Base-by-base conservation (phyloP, 768 basidiomycete species). In the Hygrocybe coccinea region DNA sequence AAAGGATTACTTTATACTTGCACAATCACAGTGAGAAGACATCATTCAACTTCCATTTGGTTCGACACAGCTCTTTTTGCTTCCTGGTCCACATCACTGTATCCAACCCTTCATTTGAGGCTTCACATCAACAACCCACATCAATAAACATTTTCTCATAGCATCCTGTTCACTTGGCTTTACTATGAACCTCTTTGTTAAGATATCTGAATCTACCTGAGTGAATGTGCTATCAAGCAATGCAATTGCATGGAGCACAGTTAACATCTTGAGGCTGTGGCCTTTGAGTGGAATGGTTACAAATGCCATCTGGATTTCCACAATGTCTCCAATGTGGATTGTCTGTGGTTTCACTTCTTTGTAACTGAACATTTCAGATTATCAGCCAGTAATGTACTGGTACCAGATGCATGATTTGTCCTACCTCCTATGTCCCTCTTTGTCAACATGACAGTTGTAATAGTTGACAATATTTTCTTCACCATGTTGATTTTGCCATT, bases 141-240 rank as follows among this genome's bases (percentile, higher is more conserved):
- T 12, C 24, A 17, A 21, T 19, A 17, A 12, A 21, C 24, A 5
- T 47, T 47, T 19, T 17, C 14, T 41, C 29, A 8, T 29, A 8
- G 29, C 29, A 29, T 29, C 29, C 37, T 22, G 29, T 53, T 56
- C 53, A 59, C 59, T n/a, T n/a, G 14, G 55, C 21, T 56, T 56
- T 43, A 49, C 25, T 10, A 35, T 15, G 7, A 59, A 7, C 29
- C 29, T 29, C 4, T 29, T 29, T 29, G 29, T 29, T 29, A 3
- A 29, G 29, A 3, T 29, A 29, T 29, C 3, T 29, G 4, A 29
- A 25, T 25, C 5, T 43, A 43, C 39, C 21, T 43, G 39, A 43
- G 39, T n/a, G 21, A 43, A 43, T n/a, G 39, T 43, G 21, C 39
- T 21, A 43, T 43, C 39, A n/a, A 43, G n/a, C 21, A n/a, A 21